phyloP scores from a whole-genome alignment of 2,329 filamentous ascomycete genomes.

The Alternaria sp. region DNA sequence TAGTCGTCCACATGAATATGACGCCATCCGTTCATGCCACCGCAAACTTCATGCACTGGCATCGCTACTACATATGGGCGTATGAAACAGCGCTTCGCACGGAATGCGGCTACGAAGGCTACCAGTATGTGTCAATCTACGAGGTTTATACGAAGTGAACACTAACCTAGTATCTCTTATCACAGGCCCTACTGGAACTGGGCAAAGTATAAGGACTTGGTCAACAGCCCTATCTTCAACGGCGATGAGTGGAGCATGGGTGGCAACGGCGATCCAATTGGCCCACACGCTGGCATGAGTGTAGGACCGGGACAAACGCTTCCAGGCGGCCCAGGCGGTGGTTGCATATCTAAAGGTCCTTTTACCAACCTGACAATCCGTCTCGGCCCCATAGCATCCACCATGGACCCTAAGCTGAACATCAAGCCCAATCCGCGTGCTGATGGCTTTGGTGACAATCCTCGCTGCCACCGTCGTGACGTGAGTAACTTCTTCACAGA shows the following conservation, averaged over 20 bases:
- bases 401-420: conserved; percentile 40
- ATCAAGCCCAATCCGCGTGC: conserved; percentile 43
- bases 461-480: conserved; percentile 44
- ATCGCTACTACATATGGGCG: conserved; percentile 54
- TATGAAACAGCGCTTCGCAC: conserved; percentile 54
- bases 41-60: conserved; percentile 51
- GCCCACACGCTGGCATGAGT: conserved; percentile 20
- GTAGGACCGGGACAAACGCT: conserved; percentile 37
- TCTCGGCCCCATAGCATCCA: conserved; percentile 57
- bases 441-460: conserved; percentile 42
- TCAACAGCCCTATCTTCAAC: conserved; percentile 63
- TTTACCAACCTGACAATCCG: conserved; percentile 57
- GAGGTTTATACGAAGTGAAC: not conserved
- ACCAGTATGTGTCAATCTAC: conserved; percentile 27
- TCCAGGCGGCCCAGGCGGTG: conserved; percentile 63
- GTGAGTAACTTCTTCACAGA: conserved; percentile 40
- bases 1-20: conserved; percentile 46
- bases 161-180: not conserved
- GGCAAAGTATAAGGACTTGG: conserved; percentile 57
- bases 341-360: conserved; percentile 62
- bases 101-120: conserved; percentile 54
- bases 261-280: conserved; percentile 56
- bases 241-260: conserved; percentile 59
- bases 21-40: conserved; percentile 39
- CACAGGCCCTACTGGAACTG: conserved; percentile 62